Evolutionary conservation across 192 early-diverging fungal species (phyloP).

Genomic region (Obelidium mucronatum): DNA sequence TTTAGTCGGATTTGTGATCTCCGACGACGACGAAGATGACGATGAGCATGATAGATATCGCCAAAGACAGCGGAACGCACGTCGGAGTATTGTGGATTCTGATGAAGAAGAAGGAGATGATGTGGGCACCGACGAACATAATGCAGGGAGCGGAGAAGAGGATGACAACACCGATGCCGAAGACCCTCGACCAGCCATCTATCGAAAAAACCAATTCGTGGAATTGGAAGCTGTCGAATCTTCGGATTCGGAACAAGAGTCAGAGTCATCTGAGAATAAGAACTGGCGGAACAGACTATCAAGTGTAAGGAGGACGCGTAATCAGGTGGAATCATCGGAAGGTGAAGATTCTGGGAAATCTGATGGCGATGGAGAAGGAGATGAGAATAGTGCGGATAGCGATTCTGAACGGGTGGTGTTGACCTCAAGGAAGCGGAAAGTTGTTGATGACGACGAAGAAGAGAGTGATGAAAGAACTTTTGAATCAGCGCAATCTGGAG

Average conservation of each 20-base stretch:
- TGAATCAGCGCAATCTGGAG: background rate
- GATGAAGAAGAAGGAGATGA: background rate
- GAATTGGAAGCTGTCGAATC: too few relatives aligned
- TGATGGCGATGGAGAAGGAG: too few relatives aligned
- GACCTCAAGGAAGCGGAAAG: background rate
- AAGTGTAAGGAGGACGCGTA: too few relatives aligned
- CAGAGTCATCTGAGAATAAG: too few relatives aligned
- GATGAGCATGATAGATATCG: background rate
- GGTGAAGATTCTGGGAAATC: too few relatives aligned
- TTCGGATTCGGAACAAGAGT: too few relatives aligned
- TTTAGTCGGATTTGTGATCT: conserved; percentile 27
- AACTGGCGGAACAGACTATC: too few relatives aligned
- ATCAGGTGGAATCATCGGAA: too few relatives aligned
- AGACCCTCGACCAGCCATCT: too few relatives aligned
- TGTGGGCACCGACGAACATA: background rate
- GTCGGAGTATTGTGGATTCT: background rate
- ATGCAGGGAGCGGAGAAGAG: background rate
- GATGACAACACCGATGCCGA: background rate
- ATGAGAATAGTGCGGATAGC: background rate
- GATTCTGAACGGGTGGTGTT: background rate
- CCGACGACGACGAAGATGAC: background rate
- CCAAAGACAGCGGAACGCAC: background rate
- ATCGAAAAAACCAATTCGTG: too few relatives aligned
- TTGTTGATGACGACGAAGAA: background rate
- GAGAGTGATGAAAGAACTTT: background rate